A percentile compares a stretch with the other conserved stretches of the same genome.
Conservation (phyloP, 2,329 filamentous ascomycete species). For the Claviceps sp. region DNA sequence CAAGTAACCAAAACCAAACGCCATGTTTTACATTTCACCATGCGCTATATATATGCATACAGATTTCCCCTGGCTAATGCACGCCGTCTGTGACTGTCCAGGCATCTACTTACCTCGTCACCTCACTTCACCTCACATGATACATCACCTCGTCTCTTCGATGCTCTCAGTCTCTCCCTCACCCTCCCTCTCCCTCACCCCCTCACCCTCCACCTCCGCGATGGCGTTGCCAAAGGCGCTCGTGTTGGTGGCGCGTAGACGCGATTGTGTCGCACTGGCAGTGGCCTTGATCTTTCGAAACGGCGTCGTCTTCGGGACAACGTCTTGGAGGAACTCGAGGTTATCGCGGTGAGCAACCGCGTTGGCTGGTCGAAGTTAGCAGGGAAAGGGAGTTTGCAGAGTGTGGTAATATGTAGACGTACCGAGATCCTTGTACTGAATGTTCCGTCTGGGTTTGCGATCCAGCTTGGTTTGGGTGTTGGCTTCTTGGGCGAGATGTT, state of each 20-base stretch:
- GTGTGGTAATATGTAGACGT: conserved; percentile 13
- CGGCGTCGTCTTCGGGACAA: conserved; percentile 74
- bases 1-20: too few species aligned
- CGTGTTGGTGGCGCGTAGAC: conserved; percentile 23
- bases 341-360: conserved; percentile 83
- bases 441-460: conserved; percentile 79
- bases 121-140: too few species aligned
- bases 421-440: conserved; percentile 94
- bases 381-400: neutral
- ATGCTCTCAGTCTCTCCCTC: conserved; percentile 30
- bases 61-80: too few species aligned
- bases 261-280: conserved; percentile 35
- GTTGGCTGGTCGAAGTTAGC: conserved; percentile 41
- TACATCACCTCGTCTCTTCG: too few species aligned
- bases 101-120: too few species aligned
- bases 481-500: conserved; percentile 74
- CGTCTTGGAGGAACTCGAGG: conserved; percentile 85
- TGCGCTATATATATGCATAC: too few species aligned
- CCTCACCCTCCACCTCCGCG: conserved; percentile 2
- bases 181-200: conserved; percentile 11
- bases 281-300: conserved; percentile 66
- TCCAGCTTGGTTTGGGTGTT: conserved; percentile 84
- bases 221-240: neutral
- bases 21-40: too few species aligned
- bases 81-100: too few species aligned